A percentile compares a stretch with the other conserved stretches of the same genome.
phyloP scores from a whole-genome alignment of 1,139 yeast genomes.

The Candida pseudoviswanathii region DNA sequence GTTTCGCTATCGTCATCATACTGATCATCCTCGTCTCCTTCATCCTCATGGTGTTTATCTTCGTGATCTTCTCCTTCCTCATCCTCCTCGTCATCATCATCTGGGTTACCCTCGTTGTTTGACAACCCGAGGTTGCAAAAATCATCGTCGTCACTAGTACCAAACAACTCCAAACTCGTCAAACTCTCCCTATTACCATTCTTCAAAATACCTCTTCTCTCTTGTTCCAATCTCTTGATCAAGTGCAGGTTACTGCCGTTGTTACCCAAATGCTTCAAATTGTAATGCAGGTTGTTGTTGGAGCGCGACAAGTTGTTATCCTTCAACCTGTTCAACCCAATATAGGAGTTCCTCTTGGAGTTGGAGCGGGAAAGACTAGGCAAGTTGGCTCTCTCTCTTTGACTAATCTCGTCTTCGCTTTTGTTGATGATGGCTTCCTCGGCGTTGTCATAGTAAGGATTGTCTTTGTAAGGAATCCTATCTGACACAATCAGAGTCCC shows the following conservation, averaged over 20 bases:
- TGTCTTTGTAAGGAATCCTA: slow-evolving; percentile 26
- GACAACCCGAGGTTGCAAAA: slow-evolving; percentile 12
- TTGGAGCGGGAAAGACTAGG: slow-evolving; percentile 35
- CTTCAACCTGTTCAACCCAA: slow-evolving; percentile 44
- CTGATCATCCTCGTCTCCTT: slow-evolving; percentile 4
- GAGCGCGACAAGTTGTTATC: slow-evolving; percentile 28
- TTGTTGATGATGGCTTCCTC: background rate
- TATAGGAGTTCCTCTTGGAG: slow-evolving; percentile 36
- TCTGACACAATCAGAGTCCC: slow-evolving; percentile 16
- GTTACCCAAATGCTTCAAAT: slow-evolving; percentile 8
- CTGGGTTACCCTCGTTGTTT: slow-evolving; percentile 5
- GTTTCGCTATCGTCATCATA: slow-evolving; percentile 5
- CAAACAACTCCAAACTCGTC: slow-evolving; percentile 11
- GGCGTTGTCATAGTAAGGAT: slow-evolving; percentile 26
- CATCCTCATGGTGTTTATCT: slow-evolving; percentile 6
- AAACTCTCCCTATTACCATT: slow-evolving; percentile 7
- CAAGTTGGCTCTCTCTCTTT: slow-evolving; percentile 34
- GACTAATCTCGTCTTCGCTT: slow-evolving; percentile 1
- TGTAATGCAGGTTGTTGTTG: slow-evolving; percentile 10
- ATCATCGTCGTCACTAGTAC: slow-evolving; percentile 14
- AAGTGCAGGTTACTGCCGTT: slow-evolving; percentile 6
- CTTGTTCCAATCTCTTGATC: slow-evolving; percentile 10
- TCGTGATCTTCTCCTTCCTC: slow-evolving; percentile 3
- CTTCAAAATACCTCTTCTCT: slow-evolving; percentile 6
- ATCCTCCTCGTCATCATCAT: slow-evolving; percentile 7